Evolutionary conservation across 2,329 filamentous ascomycete genomes (phyloP), one percentile per base, ranked within the genome.

Genomic region (Stromatinia cepivora): DNA sequence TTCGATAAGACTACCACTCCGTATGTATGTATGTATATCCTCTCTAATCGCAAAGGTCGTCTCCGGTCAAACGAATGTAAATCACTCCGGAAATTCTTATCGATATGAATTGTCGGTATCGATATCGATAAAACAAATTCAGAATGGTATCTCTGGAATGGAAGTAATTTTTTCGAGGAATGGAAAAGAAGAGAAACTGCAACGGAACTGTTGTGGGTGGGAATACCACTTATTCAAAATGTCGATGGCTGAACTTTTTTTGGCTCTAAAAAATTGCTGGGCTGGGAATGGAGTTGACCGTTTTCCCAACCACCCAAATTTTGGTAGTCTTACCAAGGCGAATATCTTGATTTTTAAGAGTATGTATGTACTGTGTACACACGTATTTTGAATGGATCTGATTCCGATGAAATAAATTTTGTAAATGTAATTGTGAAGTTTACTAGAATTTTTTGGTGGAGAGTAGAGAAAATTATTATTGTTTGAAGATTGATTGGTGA

Each of bases 221-320:
- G 17, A 34, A 62, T 34, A 34, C 28, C n/a, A 34, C 28, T 62
- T 34, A 62, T 58, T 58, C 54, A 48, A 62, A 62, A 48, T 34
- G 58, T 34, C 58, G 42, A 62, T 62, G 58, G 58, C 58, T 62
- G 58, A 62, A 62, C 39, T 31, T n/a, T 48, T 31, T 61, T 54
- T 48, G 58, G 42, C 42, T 15, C 15, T 34, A 61, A 61, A n/a
- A 46, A 62, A 62, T 62, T 15, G 28, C 42, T 62, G 58, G 58
- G 58, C 58, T 62, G 58, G 58, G 58, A 9, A 59, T 62, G 42
- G 42, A 62, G 57, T 59, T 59, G 58, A 46, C 58, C 58, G 58
- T 62, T 62, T 62, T 34, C 58, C 58, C 58, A 62, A 62, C 58
- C 58, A 62, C 58, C 58, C 28, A 62, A 34, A 62, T 62, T 62